Conservation (phyloP, 345 rosid species). For the Citrus sinensis region DVS_A1.0 CM039161.1:3779501-3780000, state of each 20-base stretch:
- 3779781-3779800: background rate
- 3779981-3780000: background rate
- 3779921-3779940: background rate
- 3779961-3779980: background rate
- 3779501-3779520: background rate
- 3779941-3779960: background rate
- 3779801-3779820: background rate
- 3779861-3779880: background rate
- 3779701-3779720: conserved; percentile 2
- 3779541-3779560: background rate
- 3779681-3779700: background rate
- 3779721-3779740: background rate
- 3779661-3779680: background rate
- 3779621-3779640: background rate
- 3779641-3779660: background rate
- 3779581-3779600: background rate
- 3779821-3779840: background rate
- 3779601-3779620: background rate
- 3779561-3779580: background rate
- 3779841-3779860: background rate
- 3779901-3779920: background rate
- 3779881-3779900: background rate
- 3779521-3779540: background rate
- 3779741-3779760: background rate
- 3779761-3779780: background rate